These are phyloP conservation scores for Medicago truncatula DNA, from an alignment of 306 rosid species.

Conservation along the genomic window DNA sequence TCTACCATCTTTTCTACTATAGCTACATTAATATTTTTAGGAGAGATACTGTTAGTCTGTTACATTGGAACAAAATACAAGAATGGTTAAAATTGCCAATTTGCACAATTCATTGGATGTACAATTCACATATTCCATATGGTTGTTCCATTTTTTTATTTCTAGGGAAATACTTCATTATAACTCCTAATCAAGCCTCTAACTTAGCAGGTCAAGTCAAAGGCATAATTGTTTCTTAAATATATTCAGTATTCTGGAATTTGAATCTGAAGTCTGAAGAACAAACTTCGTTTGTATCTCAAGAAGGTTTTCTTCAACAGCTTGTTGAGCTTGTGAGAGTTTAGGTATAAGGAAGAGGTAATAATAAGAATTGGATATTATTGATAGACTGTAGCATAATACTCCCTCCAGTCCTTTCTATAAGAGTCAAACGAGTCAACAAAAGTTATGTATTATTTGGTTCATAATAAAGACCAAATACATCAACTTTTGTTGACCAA, in stretches of 20 bases:
- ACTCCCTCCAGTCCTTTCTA: too few species aligned
- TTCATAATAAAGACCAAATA: too few species aligned
- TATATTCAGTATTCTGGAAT: conserved; percentile 8
- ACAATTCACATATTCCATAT: conserved; percentile 23
- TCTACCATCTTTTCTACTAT: background rate
- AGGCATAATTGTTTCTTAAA: conserved; percentile 24
- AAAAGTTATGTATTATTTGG: too few species aligned
- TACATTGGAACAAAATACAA: conserved; percentile 20
- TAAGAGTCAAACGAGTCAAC: too few species aligned
- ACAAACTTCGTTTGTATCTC: conserved; percentile 20
- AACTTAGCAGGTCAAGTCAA: conserved; percentile 16
- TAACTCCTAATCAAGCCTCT: background rate
- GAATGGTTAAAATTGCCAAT: conserved; percentile 34
- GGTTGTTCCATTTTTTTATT: conserved; percentile 18
- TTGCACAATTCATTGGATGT: conserved; percentile 12
- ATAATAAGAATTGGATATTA: too few species aligned
- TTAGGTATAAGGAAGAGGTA: too few species aligned
- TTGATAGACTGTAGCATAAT: too few species aligned
- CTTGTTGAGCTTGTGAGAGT: background rate
- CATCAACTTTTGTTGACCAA: too few species aligned
- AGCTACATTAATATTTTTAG: background rate
- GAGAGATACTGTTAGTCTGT: background rate
- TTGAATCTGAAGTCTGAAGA: conserved; percentile 30
- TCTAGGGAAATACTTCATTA: conserved; percentile 3
- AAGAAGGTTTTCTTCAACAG: conserved; percentile 28